Evolutionary conservation across 345 rosid species (phyloP).

Genomic region (Moricandia arvensis): DNA sequence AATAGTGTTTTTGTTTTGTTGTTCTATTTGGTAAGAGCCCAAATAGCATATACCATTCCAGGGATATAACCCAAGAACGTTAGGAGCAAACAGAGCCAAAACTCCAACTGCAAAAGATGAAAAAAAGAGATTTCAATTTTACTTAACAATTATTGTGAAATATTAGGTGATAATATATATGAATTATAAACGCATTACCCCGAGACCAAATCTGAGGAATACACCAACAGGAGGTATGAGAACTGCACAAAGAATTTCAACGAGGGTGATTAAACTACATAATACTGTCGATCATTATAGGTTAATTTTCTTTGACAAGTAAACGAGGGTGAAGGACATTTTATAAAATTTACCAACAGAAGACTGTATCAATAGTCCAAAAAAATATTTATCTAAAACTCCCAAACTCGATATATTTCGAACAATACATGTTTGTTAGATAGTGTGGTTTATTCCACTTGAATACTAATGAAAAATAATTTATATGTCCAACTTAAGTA

Average conservation of each 20-base stretch:
- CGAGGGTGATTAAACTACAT: neutral
- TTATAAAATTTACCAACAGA: too few relatives aligned
- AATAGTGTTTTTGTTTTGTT: neutral
- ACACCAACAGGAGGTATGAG: conserved; percentile 84
- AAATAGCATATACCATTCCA: conserved; percentile 71
- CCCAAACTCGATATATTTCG: too few relatives aligned
- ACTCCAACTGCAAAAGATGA: conserved; percentile 53
- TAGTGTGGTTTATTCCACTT: too few relatives aligned
- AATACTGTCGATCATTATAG: too few relatives aligned
- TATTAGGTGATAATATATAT: neutral
- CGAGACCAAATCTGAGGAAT: conserved; percentile 65
- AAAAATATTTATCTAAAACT: too few relatives aligned
- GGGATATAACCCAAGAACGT: conserved; percentile 60
- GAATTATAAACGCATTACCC: conserved; percentile 38
- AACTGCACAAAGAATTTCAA: conserved; percentile 63
- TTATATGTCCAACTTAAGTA: too few relatives aligned
- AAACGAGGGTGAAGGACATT: too few relatives aligned
- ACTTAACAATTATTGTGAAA: neutral
- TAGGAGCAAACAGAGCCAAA: conserved; percentile 73
- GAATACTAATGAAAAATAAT: too few relatives aligned
- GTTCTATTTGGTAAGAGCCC: conserved; percentile 37
- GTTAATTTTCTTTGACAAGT: too few relatives aligned
- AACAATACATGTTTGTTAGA: too few relatives aligned
- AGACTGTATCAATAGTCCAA: too few relatives aligned
- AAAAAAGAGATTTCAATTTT: neutral